Evolutionary conservation across 108 stramenopile genomes (phyloP), one percentile per base, ranked within the genome.

Genomic region (Stephanodiscus triporus): DNA sequence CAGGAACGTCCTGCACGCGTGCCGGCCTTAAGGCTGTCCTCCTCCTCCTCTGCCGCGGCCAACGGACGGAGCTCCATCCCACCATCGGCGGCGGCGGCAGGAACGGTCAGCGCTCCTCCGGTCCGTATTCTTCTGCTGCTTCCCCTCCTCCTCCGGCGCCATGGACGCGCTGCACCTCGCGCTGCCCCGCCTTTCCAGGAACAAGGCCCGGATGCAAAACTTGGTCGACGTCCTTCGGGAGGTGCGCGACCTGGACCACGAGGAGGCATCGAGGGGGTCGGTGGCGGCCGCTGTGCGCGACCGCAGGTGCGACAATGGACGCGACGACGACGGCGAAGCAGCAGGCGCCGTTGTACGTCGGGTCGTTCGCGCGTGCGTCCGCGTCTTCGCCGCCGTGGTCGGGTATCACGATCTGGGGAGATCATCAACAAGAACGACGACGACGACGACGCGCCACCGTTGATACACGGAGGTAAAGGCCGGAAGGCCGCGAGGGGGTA

Each of bases 1-100:
- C 63, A 71, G 78, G 14, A 79, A 79, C 49, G 71, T 79, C 9
- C 59, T 79, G 7, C 78, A 72, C 26, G 71, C 78, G n/a, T 72
- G 71, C 38, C 55, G 78, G 78, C 27, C 60, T 79, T 16, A 79
- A 73, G 34, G n/a, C n/a, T n/a, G n/a, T n/a, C n/a, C n/a, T n/a
- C n/a, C n/a, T n/a, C n/a, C n/a, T n/a, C n/a, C n/a, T n/a, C n/a
- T n/a, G 50, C 63, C 36, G 20, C 61, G 1, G 49, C 76, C 40
- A 77, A 65, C 24, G 76, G 76, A 32, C 50, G 72, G 9, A 40
- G 51, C 19, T 48, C 51, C 36, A 64, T 34, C 47, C 47, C 36
- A 68, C 63, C 23, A 36, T 70, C 26, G 40, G 59, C n/a, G 23
- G 68, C 16, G 36, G 54, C n/a, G 48, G 58, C 20, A n/a, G n/a